A percentile compares a stretch with the other conserved stretches of the same genome.
These are phyloP conservation scores for Mycena alexandri DNA, from an alignment of 768 basidiomycete species.

Conservation along the genomic window DNA sequence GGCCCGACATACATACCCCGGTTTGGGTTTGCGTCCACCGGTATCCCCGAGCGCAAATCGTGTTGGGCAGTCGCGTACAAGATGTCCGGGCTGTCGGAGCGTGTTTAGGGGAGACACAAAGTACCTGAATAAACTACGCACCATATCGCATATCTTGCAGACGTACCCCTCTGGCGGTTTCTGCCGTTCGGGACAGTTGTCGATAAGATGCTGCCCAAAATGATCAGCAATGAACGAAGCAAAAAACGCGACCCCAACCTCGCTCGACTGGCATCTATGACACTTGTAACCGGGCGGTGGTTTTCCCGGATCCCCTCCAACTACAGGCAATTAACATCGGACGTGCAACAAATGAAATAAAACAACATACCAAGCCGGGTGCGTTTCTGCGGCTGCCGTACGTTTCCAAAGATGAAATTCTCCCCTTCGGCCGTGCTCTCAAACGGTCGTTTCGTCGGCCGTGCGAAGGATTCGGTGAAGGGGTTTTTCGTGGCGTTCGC, in stretches of 20 bases:
- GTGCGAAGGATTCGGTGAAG: slow-evolving; percentile 59
- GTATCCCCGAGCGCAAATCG: slow-evolving; percentile 84
- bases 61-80: slow-evolving; percentile 90
- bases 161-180: slow-evolving; percentile 88
- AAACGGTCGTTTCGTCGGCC: slow-evolving; percentile 65
- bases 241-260: slow-evolving; percentile 58
- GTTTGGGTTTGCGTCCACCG: slow-evolving; percentile 83
- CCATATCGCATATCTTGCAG: slow-evolving; percentile 87
- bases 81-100: slow-evolving; percentile 76
- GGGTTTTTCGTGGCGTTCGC: slow-evolving; percentile 80
- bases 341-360: neutral
- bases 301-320: slow-evolving; percentile 61
- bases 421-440: slow-evolving; percentile 61
- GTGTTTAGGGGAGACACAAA: slow-evolving; percentile 9
- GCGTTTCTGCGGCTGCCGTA: slow-evolving; percentile 70
- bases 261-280: slow-evolving; percentile 79
- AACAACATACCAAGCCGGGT: slow-evolving; percentile 62
- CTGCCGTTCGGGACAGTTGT: slow-evolving; percentile 78
- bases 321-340: slow-evolving; percentile 33
- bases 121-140: slow-evolving; percentile 45
- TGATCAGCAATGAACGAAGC: slow-evolving; percentile 12
- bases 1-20: slow-evolving; percentile 91
- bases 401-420: slow-evolving; percentile 79
- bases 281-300: slow-evolving; percentile 84
- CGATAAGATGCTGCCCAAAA: slow-evolving; percentile 75